These are phyloP conservation scores for Odontarrhena argentea DNA, from an alignment of 345 rosid species.

Conservation along the genomic window DNA sequence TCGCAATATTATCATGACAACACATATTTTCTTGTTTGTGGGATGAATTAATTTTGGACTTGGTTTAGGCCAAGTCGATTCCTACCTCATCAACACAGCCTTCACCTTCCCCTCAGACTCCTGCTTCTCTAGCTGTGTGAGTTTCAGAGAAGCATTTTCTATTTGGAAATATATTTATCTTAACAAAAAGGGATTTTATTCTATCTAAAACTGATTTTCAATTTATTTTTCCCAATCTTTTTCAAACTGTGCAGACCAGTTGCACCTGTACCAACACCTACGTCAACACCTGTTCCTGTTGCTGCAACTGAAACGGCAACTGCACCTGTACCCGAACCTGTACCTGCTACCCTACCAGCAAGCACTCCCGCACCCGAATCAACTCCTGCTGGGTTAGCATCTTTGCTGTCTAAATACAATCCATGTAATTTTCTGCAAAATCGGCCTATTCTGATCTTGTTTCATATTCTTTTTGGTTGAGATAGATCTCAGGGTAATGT, in stretches of 20 bases:
- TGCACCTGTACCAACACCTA: constrained; percentile 22
- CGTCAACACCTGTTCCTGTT: not conserved
- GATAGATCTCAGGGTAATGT: constrained; percentile 61
- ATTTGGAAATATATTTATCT: not conserved
- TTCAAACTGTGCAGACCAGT: constrained; percentile 30
- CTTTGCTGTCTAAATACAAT: constrained; percentile 39
- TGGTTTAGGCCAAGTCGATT: constrained; percentile 54
- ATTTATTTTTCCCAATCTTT: not conserved
- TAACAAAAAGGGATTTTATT: not conserved
- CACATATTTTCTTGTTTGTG: constrained; percentile 12
- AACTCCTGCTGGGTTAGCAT: constrained; percentile 37
- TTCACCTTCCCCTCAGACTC: constrained; percentile 49
- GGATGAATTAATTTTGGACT: constrained; percentile 2
- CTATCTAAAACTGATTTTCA: constrained; percentile 14
- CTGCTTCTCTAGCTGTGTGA: constrained; percentile 49
- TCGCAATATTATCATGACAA: constrained; percentile 3
- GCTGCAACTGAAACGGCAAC: constrained; percentile 16
- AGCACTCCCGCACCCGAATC: constrained; percentile 48
- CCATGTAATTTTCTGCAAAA: constrained; percentile 15
- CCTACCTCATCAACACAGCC: constrained; percentile 45
- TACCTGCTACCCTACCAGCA: constrained; percentile 37
- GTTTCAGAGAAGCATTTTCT: constrained; percentile 31
- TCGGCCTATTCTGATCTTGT: constrained; percentile 11
- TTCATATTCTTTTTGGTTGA: constrained; percentile 21
- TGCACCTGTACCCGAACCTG: constrained; percentile 27